Base-by-base conservation (phyloP, 1,284 basidiomycete genomes). In the Coriolopsis trogii region DNA sequence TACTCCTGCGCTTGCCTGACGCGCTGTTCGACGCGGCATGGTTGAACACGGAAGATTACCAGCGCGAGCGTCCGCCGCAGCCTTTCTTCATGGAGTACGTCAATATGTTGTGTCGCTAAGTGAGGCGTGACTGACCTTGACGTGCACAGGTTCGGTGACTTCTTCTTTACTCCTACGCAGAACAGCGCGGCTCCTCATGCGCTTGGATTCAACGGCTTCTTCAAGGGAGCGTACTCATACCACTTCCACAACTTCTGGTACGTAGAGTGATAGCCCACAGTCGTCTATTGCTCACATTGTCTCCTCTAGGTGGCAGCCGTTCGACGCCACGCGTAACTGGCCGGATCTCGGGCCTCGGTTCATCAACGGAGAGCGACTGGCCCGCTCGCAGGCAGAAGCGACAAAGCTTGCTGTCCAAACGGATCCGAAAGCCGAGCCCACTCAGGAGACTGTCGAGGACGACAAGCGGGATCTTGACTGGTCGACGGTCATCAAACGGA, bases 401-500 rank as follows among this genome's bases (percentile, higher is more conserved):
- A n/a, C n/a, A n/a, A 57, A 62, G 46, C 37, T 62, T 40, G 54
- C 65, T 6, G 24, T 21, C 4, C 34, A 25, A 6, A 38, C 51
- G 13, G 66, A 67, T 18, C 61, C 56, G 6, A 69, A 70, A 4
- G 69, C 70, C 36, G 54, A 54, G 33, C 49, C 46, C 38, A 42
- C 46, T 4, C 73, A 73, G 54, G 78, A 81, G 29, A 61, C 64
- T 38, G 70, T 80, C 3, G 66, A 63, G 71, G 64, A 72, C 41
- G 79, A 87, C 66, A 82, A 84, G 67, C 77, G 85, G 44, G 95
- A 97, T 69, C 74, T 96, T 58, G 85, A 89, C 64, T 97, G 94
- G 94, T 81, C 89, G 21, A 87, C 92, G 13, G 91, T 95, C 30
- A 67, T 96, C 57, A 97, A 97, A 75, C 78, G 94, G 66, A 94